Conservation (phyloP, 352 stramenopile genomes). For the Phytopythium kandeliae region DNA sequence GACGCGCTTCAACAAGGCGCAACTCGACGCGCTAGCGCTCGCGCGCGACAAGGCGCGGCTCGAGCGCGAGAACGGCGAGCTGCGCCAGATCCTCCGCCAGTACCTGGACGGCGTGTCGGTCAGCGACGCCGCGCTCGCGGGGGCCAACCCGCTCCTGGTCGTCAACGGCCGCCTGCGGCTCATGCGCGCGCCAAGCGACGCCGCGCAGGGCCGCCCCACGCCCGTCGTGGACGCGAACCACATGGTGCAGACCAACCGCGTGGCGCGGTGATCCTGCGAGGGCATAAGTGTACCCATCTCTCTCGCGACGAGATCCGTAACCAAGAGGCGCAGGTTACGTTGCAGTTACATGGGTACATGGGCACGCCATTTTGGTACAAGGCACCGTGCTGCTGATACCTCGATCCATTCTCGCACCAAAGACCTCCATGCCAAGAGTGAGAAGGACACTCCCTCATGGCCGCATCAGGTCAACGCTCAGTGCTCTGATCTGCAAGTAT, state of each 20-base stretch:
- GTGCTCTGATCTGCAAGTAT: no score
- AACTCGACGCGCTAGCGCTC: constrained; percentile 90
- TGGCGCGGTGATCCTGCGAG: constrained; percentile 22
- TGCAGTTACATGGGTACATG: no score
- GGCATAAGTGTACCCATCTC: no score
- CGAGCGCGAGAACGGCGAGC: constrained; percentile 85
- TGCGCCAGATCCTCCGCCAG: constrained; percentile 89
- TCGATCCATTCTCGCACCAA: no score
- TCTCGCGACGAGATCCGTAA: no score
- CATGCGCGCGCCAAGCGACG: constrained; percentile 29
- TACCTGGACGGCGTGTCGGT: constrained; percentile 93
- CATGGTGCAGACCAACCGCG: constrained; percentile 74
- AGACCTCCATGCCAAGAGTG: no score
- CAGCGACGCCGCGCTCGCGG: constrained; percentile 88
- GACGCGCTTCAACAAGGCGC: constrained; percentile 94
- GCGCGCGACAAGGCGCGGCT: constrained; percentile 82
- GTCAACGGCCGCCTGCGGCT: constrained; percentile 86
- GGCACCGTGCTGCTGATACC: no score
- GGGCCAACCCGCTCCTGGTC: constrained; percentile 89
- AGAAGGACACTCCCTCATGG: no score
- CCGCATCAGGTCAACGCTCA: no score
- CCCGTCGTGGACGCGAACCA: constrained; percentile 75
- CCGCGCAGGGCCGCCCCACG: constrained; percentile 29
- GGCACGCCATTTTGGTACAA: no score
- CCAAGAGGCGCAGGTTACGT: no score